phyloP scores from a whole-genome alignment of 192 early-diverging fungal genomes.

The Backusella tuberculispora region DNA sequence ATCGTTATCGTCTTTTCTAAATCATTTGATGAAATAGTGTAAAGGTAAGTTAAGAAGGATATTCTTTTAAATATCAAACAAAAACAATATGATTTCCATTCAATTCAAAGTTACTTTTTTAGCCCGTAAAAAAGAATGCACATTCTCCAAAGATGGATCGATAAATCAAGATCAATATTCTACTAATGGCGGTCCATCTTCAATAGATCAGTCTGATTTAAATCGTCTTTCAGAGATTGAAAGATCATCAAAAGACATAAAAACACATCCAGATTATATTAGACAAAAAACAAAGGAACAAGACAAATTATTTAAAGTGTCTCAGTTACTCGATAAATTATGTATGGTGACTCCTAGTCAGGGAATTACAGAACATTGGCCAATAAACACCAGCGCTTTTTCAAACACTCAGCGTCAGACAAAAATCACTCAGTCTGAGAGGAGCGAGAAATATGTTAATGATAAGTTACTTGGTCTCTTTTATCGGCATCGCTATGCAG shows the following conservation, averaged over 20 bases:
- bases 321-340: neutral
- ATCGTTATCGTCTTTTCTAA: too few species aligned
- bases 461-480: neutral
- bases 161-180: neutral
- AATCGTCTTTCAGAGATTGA: too few species aligned
- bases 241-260: too few species aligned
- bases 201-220: neutral
- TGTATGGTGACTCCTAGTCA: neutral
- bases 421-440: neutral
- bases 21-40: neutral
- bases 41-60: constrained; percentile 6
- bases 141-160: constrained; percentile 33
- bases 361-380: neutral
- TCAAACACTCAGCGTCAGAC: neutral
- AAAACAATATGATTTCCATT: neutral
- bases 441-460: neutral
- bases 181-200: neutral
- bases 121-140: constrained; percentile 33
- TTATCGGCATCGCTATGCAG: constrained; percentile 20
- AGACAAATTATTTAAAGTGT: neutral
- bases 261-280: neutral
- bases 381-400: neutral
- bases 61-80: neutral
- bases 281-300: neutral
- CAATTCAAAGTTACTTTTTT: neutral